These are phyloP conservation scores for Passiflora organensis DNA, from an alignment of 345 rosid species.

Conservation along the genomic window DNA sequence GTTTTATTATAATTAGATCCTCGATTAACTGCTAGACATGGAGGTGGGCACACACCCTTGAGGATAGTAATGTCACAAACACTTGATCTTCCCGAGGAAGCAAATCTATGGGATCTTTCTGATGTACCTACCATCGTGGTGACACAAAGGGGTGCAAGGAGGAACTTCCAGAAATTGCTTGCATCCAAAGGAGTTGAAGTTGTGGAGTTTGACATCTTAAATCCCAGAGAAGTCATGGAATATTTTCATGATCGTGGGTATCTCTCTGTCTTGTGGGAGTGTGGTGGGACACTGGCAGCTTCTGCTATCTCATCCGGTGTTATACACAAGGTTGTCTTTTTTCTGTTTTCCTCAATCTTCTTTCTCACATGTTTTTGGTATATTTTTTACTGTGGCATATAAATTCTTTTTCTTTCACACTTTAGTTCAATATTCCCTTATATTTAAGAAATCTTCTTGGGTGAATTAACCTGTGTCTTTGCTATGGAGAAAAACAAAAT, in stretches of 20 bases:
- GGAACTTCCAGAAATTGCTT: constrained; percentile 71
- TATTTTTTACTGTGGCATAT: too few relatives aligned
- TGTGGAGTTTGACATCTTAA: constrained; percentile 91
- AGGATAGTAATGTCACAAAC: constrained; percentile 77
- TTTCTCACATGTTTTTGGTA: too few relatives aligned
- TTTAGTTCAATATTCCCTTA: too few relatives aligned
- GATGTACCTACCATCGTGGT: constrained; percentile 76
- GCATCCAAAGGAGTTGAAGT: constrained; percentile 90
- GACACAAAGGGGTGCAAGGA: constrained; percentile 91
- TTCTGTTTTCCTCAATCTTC: neutral
- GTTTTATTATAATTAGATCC: constrained; percentile 53
- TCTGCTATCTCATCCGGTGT: constrained; percentile 87
- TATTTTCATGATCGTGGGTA: constrained; percentile 87
- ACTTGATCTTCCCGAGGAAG: constrained; percentile 83
- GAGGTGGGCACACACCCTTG: constrained; percentile 79
- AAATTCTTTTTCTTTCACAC: too few relatives aligned
- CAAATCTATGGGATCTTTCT: constrained; percentile 81
- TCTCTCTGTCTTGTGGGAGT: constrained; percentile 93
- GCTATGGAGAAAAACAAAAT: too few relatives aligned
- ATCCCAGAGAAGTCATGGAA: constrained; percentile 90
- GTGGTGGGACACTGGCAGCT: constrained; percentile 89
- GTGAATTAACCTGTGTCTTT: too few relatives aligned
- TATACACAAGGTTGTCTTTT: constrained; percentile 65
- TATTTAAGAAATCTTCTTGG: too few relatives aligned
- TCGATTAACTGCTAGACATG: constrained; percentile 80